Evolutionary conservation across 2,329 filamentous ascomycete genomes (phyloP).

Genomic region (Fusarium dimerum): DNA sequence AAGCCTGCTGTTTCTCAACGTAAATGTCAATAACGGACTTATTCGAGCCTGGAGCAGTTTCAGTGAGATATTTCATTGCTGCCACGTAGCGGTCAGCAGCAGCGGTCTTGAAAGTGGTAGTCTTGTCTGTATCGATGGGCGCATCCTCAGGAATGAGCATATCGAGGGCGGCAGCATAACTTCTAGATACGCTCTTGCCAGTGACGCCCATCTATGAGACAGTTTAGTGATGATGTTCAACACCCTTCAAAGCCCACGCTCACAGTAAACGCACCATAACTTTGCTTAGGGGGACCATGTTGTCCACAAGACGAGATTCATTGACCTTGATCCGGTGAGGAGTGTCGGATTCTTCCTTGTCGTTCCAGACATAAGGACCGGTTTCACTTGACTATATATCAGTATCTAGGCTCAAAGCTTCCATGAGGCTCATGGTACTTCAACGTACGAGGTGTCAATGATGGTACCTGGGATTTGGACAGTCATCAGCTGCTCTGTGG

Average conservation of each 20-base stretch:
- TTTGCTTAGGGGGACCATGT: conserved; percentile 3
- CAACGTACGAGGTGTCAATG: too few species aligned
- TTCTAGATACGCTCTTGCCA: conserved; percentile 2
- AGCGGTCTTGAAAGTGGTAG: too few species aligned
- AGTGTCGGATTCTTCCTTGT: too few species aligned
- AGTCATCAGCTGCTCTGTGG: too few species aligned
- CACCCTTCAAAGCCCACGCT: too few species aligned
- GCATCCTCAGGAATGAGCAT: conserved; percentile 1
- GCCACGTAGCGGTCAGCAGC: too few species aligned
- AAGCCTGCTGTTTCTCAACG: conserved; percentile 4
- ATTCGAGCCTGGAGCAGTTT: neutral
- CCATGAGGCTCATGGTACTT: too few species aligned
- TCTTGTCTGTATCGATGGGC: neutral
- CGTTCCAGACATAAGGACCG: too few species aligned
- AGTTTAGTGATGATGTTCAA: too few species aligned
- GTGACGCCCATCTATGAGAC: neutral
- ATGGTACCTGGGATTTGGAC: too few species aligned
- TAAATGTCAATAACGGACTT: conserved; percentile 1
- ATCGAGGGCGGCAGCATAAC: conserved; percentile 1
- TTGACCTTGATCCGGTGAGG: neutral
- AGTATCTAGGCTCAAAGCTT: too few species aligned
- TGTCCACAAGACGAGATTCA: neutral
- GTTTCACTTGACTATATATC: too few species aligned
- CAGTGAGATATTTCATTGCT: conserved; percentile 3
- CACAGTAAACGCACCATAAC: neutral